Base-by-base conservation (phyloP, 176 grass and related monocot species). In the Miscanthus lutarioriparius region DNA sequence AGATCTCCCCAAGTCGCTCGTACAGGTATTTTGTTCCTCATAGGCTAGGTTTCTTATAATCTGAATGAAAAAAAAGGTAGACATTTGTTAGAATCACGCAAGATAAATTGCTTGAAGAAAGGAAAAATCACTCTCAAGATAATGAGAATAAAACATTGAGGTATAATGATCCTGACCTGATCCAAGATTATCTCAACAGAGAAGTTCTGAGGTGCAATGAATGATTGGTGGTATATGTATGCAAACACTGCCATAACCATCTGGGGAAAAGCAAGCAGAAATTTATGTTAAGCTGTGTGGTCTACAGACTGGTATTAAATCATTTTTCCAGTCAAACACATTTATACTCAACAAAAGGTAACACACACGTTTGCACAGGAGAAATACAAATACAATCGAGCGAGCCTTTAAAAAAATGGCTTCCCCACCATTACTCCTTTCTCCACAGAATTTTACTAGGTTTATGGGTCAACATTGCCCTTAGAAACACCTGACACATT, bases 201-300 rank as follows among this genome's bases (percentile, higher is more conserved):
- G 82, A 88, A 94, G 78, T 88, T 92, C 66, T 99, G 90, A 56
- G 88, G 77, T 27, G 90, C 76, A 72, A 99, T 92, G 75, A 99
- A 99, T 47, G 97, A 99, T 71, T 99, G 93, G 89, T 91, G 91
- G 75, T 99, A 99, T 94, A 96, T 99, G 72, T 99, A 99, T 68
- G 97, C 97, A 82, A 99, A 99, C 38, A 99, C 97, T 75, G 97
- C 97, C 93, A 99, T 99, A 83, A 96, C 97, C 97, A 99, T 99
- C 97, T 99, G 88, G 9, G 62, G 0, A 89, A 90, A 90, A 72
- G 33, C 40, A 89, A 7, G 13, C 38, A 26, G 49, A 53, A 62
- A 36, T 73, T 66, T 69, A 49, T 83, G 8, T 80, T 87, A 36
- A 92, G 78, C 47, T 61, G 45, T 20, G 74, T 41, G 10, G 20